Conservation (phyloP, 1,284 basidiomycete species). For the Malassezia equina region DNA sequence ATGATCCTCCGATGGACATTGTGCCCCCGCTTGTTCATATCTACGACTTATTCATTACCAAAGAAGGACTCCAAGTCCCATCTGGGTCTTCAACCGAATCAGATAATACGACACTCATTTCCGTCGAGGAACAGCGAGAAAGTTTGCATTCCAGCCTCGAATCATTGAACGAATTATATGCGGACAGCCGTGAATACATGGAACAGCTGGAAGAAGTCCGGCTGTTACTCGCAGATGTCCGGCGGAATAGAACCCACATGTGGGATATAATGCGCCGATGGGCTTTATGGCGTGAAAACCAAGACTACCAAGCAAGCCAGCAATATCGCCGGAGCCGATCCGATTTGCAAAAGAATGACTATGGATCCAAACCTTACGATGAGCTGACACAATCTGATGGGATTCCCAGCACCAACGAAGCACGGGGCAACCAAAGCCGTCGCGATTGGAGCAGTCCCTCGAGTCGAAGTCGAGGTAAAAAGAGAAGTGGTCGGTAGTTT, state of each 20-base stretch:
- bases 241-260: conserved; percentile 7
- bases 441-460: not conserved
- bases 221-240: conserved; percentile 10
- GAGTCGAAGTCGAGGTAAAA: conserved; percentile 4
- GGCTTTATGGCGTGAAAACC: conserved; percentile 12
- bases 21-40: conserved; percentile 38
- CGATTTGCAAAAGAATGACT: not conserved
- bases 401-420: not conserved
- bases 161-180: conserved; percentile 49
- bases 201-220: conserved; percentile 52
- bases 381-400: not conserved
- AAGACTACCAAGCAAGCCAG: conserved; percentile 5
- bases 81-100: conserved; percentile 8
- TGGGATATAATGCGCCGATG: conserved; percentile 13
- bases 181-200: conserved; percentile 53
- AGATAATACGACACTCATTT: not conserved
- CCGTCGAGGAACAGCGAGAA: conserved; percentile 35
- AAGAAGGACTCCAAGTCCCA: conserved; percentile 31
- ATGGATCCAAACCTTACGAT: not conserved
- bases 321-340: not conserved
- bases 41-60: conserved; percentile 41
- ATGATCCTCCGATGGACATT: conserved; percentile 6
- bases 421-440: not conserved
- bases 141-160: conserved; percentile 40
- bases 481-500: not conserved